A percentile compares a stretch with the other conserved stretches of the same genome.
These are phyloP conservation scores for Chrysoporthe deuterocubensis DNA, from an alignment of 2,329 filamentous ascomycete species.

Conservation along the genomic window DNA sequence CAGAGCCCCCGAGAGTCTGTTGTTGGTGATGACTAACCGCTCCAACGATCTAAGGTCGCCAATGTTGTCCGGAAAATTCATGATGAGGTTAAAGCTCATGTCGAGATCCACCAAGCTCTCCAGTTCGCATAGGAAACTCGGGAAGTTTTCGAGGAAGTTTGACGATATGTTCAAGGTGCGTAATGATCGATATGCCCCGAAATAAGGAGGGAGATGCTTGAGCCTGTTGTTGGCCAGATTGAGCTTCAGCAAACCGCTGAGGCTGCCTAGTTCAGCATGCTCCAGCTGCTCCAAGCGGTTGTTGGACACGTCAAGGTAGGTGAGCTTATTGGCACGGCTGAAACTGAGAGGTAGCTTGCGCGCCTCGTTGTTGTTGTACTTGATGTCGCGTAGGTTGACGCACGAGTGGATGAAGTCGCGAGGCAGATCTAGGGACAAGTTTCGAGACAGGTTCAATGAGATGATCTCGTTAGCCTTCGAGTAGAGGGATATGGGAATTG, in stretches of 20 bases:
- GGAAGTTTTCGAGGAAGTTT: constrained; percentile 86
- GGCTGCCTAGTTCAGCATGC: constrained; percentile 76
- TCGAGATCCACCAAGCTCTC: constrained; percentile 88
- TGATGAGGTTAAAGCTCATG: constrained; percentile 94
- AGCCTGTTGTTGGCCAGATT: constrained; percentile 94
- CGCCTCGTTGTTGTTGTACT: constrained; percentile 93
- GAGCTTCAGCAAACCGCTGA: constrained; percentile 81
- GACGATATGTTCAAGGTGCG: constrained; percentile 91
- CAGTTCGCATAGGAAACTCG: constrained; percentile 81
- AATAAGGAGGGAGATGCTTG: constrained; percentile 77
- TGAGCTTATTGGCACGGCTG: constrained; percentile 77
- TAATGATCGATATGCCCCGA: constrained; percentile 77
- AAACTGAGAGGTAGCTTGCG: constrained; percentile 84
- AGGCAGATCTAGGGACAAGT: constrained; percentile 88
- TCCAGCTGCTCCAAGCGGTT: constrained; percentile 89
- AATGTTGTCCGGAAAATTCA: constrained; percentile 74
- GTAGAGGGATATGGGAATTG: constrained; percentile 93
- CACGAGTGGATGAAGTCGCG: constrained; percentile 97
- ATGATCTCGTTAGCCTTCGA: constrained; percentile 91
- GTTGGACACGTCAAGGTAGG: constrained; percentile 92
- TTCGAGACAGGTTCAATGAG: constrained; percentile 89
- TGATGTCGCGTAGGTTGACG: constrained; percentile 89
- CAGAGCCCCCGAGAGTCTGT: constrained; percentile 77
- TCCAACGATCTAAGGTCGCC: constrained; percentile 80
- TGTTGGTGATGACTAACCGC: constrained; percentile 94